Evolutionary conservation across 805 yeast genomes (phyloP), one percentile per base, ranked within the genome.

Genomic region (Wickerhamomyces rabaulensis): DNA sequence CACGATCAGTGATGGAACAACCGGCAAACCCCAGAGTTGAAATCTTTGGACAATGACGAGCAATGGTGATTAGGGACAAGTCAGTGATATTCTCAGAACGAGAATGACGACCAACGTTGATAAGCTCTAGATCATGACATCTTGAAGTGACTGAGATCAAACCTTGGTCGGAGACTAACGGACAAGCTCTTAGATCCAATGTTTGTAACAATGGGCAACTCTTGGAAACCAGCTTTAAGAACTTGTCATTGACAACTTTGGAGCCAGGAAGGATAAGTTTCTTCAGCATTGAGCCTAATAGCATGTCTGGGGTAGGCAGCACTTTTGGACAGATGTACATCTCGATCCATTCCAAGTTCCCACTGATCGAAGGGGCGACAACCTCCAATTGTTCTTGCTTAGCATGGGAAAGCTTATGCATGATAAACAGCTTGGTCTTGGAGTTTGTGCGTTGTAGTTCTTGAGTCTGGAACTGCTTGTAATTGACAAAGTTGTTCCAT

Each of bases 21-120:
- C 98, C 98, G 0, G 97, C 96, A 19, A 89, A 68, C 0, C 97
- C 97, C 39, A 91, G 68, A 0, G 97, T 89, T 40, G 73, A 40
- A 84, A 71, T 19, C 9, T 67, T 61, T 21, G 63, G 60, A 82
- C 40, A 52, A 54, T 77, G 76, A 31, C 70, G 69, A 9, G 81
- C 76, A 23, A 90, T 65, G 13, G 75, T 74, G 13, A 76, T 67
- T 22, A 90, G 62, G 7, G 94, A 79, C 33, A 76, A 70, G 68
- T 87, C 92, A 1, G 95, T 82, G 41, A 91, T 78, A 26, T 76
- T 64, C 38, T 79, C 75, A 31, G 91, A 87, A 43, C 76, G 74
- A 27, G 75, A 67, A 47, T 87, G 90, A 49, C 97, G 76, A 10
- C 97, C 97, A 46, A 89, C 74, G 57, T 91, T 91, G 31, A 90